Percentiles rank a stretch among this genome's conserved stretches.
phyloP scores from a whole-genome alignment of 805 yeast species.

The Kodamaea neixiangensis region DNA sequence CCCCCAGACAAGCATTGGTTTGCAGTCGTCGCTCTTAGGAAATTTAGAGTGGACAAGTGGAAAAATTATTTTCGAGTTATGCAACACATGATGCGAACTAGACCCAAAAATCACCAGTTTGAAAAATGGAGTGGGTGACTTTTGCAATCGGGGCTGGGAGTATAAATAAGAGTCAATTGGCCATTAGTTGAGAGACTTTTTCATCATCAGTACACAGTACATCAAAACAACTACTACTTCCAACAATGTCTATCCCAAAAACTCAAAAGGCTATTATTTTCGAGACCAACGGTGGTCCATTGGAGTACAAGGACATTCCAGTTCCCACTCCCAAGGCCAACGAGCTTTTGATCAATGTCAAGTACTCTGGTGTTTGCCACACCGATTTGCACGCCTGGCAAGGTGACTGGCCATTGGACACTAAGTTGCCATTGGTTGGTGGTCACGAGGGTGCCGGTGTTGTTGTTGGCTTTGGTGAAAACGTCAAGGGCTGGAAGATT shows the following conservation, averaged over 20 bases:
- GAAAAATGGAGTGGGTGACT: constrained; percentile 2
- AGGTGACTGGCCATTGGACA: constrained; percentile 48
- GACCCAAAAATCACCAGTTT: neutral
- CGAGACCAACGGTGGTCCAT: constrained; percentile 45
- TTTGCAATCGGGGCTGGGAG: neutral
- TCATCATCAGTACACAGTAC: constrained; percentile 3
- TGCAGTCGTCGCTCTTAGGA: neutral
- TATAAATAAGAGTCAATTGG: constrained; percentile 1
- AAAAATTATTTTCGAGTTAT: neutral
- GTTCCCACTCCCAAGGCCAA: constrained; percentile 38
- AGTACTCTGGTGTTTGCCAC: constrained; percentile 50
- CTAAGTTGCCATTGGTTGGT: constrained; percentile 49
- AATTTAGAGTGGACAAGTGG: too few species aligned
- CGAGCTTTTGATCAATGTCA: constrained; percentile 44
- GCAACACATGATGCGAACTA: neutral
- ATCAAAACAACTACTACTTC: neutral
- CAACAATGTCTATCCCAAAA: constrained; percentile 33
- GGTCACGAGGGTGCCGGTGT: constrained; percentile 54
- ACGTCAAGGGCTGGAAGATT: constrained; percentile 44
- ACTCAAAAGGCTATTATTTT: constrained; percentile 47
- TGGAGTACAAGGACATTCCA: constrained; percentile 36
- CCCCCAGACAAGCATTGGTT: neutral
- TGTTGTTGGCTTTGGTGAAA: constrained; percentile 43
- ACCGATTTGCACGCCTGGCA: constrained; percentile 51
- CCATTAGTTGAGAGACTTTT: neutral